These are phyloP conservation scores for Hamamelis virginiana DNA, from an alignment of 164 flowering plant species.

Conservation along the genomic window DNA sequence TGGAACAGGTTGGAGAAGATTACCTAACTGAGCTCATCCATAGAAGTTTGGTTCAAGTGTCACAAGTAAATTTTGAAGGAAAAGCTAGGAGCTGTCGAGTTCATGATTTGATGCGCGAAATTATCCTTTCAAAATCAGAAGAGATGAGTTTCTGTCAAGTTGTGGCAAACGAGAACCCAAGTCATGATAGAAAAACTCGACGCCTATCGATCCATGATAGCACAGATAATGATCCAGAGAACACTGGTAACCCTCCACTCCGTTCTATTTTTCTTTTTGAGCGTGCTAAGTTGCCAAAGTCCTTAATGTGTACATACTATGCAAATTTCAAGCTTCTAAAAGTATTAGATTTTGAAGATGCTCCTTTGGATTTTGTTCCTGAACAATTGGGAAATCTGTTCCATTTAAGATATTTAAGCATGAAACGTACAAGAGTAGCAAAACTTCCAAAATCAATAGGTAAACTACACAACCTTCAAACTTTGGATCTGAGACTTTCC, in stretches of 20 bases:
- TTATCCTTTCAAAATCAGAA: constrained; percentile 7
- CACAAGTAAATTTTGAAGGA: no score
- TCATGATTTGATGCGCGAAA: constrained; percentile 16
- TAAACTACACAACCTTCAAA: constrained; percentile 12
- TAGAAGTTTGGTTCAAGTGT: no score
- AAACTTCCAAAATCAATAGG: constrained; percentile 8
- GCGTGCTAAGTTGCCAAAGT: no score
- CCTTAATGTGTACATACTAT: not conserved
- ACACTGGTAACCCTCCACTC: not conserved
- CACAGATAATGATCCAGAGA: no score
- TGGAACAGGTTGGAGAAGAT: no score
- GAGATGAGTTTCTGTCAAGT: constrained; percentile 9
- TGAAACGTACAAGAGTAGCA: constrained; percentile 12
- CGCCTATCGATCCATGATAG: constrained; percentile 10
- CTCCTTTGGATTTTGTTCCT: no score
- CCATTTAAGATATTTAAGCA: constrained; percentile 13
- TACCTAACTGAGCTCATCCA: no score
- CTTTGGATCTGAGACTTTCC: constrained; percentile 18
- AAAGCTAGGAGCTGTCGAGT: no score
- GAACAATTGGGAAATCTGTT: no score
- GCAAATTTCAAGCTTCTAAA: constrained; percentile 12
- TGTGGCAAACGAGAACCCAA: not conserved
- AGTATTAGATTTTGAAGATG: no score
- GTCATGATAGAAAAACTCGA: not conserved
- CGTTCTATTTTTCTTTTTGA: constrained; percentile 1